Percentiles rank a stretch among this genome's conserved stretches.
These are phyloP conservation scores for Chytridium lagenaria DNA, from an alignment of 371 early-diverging fungal species.

Conservation along the genomic window DNA sequence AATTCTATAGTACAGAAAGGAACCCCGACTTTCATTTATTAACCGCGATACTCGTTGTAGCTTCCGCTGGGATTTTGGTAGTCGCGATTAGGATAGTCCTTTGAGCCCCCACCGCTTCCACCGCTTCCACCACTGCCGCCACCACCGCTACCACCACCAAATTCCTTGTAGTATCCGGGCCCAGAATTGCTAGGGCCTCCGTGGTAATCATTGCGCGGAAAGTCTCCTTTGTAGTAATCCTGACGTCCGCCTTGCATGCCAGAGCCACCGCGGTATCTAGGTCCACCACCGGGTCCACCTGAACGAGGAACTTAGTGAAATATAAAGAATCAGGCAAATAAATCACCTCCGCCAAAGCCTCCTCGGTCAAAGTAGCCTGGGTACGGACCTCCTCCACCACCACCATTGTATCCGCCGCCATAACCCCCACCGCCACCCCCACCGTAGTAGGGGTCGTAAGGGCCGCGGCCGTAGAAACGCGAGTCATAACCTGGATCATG, in stretches of 20 bases:
- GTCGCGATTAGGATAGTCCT: constrained; percentile 23
- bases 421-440: constrained; percentile 34
- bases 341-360: constrained; percentile 27
- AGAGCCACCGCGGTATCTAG: constrained; percentile 18
- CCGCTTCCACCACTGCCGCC: constrained; percentile 26
- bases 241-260: neutral
- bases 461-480: constrained; percentile 22
- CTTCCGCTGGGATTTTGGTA: neutral
- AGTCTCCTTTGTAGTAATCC: constrained; percentile 28
- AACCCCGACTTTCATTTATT: no score
- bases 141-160: constrained; percentile 9
- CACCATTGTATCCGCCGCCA: constrained; percentile 37
- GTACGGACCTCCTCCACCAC: constrained; percentile 34
- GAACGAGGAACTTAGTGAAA: neutral
- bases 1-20: no score
- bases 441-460: constrained; percentile 28
- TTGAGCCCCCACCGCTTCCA: constrained; percentile 15
- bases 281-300: neutral
- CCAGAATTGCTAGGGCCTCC: no score
- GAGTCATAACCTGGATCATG: constrained; percentile 19
- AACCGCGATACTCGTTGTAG: no score
- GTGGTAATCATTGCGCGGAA: constrained; percentile 13
- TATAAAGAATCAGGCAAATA: neutral
- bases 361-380: constrained; percentile 36
- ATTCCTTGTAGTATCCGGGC: constrained; percentile 23